Conservation (phyloP, 257 asterid genomes). For the Solanum virginianum region DNA sequence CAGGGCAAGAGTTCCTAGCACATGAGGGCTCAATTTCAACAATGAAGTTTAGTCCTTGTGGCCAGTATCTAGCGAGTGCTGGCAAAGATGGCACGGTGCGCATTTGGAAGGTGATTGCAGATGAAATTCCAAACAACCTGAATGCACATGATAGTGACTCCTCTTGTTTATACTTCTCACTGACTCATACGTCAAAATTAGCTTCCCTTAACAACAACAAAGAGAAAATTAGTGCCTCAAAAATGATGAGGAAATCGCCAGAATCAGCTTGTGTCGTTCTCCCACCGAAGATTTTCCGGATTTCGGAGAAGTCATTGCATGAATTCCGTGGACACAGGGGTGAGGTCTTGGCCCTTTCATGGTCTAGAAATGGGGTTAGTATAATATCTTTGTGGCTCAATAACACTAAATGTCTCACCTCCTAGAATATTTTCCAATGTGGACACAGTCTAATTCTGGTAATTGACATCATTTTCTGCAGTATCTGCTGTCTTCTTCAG, state of each 20-base stretch:
- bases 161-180: constrained; percentile 49
- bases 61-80: constrained; percentile 78
- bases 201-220: constrained; percentile 32
- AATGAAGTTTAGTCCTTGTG: constrained; percentile 84
- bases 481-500: constrained; percentile 76
- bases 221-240: constrained; percentile 22
- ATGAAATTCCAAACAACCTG: constrained; percentile 27
- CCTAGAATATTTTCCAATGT: not conserved
- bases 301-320: constrained; percentile 75
- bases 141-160: constrained; percentile 43
- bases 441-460: not conserved
- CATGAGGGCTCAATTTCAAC: constrained; percentile 79
- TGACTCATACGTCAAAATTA: constrained; percentile 45
- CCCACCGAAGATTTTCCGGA: constrained; percentile 67
- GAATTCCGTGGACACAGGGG: constrained; percentile 70
- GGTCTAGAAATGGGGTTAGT: constrained; percentile 91
- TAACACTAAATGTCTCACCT: not conserved
- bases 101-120: constrained; percentile 75
- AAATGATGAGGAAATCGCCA: constrained; percentile 36
- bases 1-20: constrained; percentile 76
- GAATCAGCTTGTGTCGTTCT: constrained; percentile 69
- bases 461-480: constrained; percentile 16
- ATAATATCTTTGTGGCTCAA: not conserved
- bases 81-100: constrained; percentile 84
- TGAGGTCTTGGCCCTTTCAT: constrained; percentile 75